Conservation (phyloP, 1,284 basidiomycete species). For the Coniferiporia weirii region DNA sequence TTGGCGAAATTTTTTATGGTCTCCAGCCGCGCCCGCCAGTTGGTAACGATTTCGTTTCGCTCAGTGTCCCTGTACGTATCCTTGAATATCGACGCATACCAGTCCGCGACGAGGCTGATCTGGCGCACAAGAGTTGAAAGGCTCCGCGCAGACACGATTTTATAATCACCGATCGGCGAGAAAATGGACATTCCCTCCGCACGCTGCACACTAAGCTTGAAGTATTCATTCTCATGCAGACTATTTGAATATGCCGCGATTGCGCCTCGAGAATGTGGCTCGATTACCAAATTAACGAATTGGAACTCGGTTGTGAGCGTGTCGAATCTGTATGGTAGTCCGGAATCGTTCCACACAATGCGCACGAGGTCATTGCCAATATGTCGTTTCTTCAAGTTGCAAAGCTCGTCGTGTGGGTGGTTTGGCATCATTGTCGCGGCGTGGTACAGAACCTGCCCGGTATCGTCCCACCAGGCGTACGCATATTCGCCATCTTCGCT, state of each 20-base stretch:
- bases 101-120: slow-evolving; percentile 79
- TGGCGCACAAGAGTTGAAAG: slow-evolving; percentile 83
- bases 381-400: slow-evolving; percentile 84
- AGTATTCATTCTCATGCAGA: slow-evolving; percentile 83
- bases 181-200: slow-evolving; percentile 88
- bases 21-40: slow-evolving; percentile 80
- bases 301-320: slow-evolving; percentile 93
- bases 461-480: slow-evolving; percentile 99
- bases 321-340: slow-evolving; percentile 82
- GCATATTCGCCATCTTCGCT: slow-evolving; percentile 90
- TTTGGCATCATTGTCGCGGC: slow-evolving; percentile 97
- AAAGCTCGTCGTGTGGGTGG: slow-evolving; percentile 57
- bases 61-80: slow-evolving; percentile 66
- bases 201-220: slow-evolving; percentile 85
- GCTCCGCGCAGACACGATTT: slow-evolving; percentile 83
- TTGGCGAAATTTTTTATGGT: slow-evolving; percentile 64
- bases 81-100: slow-evolving; percentile 82
- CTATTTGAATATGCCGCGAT: slow-evolving; percentile 77
- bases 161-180: slow-evolving; percentile 85
- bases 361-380: slow-evolving; percentile 95
- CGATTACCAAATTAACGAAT: slow-evolving; percentile 96
- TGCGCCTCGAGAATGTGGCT: slow-evolving; percentile 84
- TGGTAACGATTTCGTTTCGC: slow-evolving; percentile 78
- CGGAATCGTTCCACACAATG: slow-evolving; percentile 97
- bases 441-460: slow-evolving; percentile 93